Conservation (phyloP, 78 protist genomes). For the Acrasis kona region DNA sequence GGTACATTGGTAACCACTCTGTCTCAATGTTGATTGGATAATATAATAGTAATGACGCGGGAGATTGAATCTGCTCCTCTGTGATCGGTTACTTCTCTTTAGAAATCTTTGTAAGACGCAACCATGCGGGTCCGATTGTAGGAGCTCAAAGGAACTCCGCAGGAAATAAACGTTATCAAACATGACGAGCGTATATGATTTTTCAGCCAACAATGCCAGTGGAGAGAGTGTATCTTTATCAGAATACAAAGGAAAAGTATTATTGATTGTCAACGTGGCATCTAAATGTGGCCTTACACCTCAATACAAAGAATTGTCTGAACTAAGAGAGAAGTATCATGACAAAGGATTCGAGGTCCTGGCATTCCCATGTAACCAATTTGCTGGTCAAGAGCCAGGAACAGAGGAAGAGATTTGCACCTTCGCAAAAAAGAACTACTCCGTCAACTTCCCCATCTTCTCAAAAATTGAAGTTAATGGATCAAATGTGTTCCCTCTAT, state of each 20-base stretch:
- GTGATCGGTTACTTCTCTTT: too few species aligned
- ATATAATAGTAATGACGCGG: too few species aligned
- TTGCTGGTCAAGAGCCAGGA: slow-evolving; percentile 50
- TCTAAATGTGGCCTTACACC: slow-evolving; percentile 22
- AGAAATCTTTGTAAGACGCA: too few species aligned
- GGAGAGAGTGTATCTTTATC: neutral
- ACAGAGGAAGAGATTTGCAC: slow-evolving; percentile 22
- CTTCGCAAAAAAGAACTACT: slow-evolving; percentile 3
- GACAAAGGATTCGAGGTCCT: neutral
- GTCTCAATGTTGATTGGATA: too few species aligned
- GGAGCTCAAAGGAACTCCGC: too few species aligned
- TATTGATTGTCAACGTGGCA: slow-evolving; percentile 22
- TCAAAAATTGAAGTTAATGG: slow-evolving; percentile 32
- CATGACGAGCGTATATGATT: too few species aligned
- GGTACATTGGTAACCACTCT: too few species aligned
- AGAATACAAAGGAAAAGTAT: slow-evolving; percentile 12
- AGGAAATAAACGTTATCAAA: too few species aligned
- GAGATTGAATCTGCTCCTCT: too few species aligned
- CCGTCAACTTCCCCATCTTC: slow-evolving; percentile 16
- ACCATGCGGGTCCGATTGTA: too few species aligned
- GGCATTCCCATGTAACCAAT: slow-evolving; percentile 41
- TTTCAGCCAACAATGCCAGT: too few species aligned
- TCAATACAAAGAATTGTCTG: neutral
- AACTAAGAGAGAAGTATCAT: neutral
- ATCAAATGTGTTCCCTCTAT: neutral